These are phyloP conservation scores for Pholiota molesta DNA, from an alignment of 768 basidiomycete genomes.

Conservation along the genomic window DNA sequence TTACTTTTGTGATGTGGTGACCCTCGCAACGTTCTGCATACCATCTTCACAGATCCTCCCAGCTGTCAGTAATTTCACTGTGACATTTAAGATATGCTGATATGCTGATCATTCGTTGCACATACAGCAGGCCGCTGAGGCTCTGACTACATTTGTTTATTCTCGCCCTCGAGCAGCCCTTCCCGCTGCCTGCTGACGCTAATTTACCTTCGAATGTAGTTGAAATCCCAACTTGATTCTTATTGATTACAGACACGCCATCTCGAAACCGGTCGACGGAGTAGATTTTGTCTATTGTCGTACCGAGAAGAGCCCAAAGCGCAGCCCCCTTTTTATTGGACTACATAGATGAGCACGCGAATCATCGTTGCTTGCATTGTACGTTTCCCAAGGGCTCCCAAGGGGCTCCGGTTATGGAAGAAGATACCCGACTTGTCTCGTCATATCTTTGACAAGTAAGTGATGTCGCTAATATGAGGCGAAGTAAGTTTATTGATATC, in stretches of 20 bases:
- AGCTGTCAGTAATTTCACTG: no score
- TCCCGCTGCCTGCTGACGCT: no score
- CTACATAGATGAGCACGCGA: not conserved
- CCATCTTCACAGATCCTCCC: no score
- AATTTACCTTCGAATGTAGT: no score
- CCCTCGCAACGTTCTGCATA: no score
- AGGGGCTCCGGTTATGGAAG: not conserved
- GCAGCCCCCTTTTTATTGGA: not conserved
- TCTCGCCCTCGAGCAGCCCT: no score
- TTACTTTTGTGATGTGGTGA: constrained; percentile 40
- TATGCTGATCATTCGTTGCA: no score
- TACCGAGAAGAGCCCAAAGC: not conserved
- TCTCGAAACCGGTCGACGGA: not conserved
- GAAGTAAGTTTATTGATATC: not conserved
- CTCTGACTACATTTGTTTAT: no score
- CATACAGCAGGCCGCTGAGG: no score
- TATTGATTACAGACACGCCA: not conserved
- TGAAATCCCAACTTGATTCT: not conserved
- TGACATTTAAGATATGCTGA: no score
- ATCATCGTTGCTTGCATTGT: constrained; percentile 4
- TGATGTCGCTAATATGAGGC: not conserved
- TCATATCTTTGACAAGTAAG: not conserved
- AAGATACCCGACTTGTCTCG: not conserved
- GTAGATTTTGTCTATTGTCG: not conserved
- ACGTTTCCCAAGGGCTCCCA: not conserved